Conservation (phyloP, 345 rosid species). For the Brassica juncea region DNA sequence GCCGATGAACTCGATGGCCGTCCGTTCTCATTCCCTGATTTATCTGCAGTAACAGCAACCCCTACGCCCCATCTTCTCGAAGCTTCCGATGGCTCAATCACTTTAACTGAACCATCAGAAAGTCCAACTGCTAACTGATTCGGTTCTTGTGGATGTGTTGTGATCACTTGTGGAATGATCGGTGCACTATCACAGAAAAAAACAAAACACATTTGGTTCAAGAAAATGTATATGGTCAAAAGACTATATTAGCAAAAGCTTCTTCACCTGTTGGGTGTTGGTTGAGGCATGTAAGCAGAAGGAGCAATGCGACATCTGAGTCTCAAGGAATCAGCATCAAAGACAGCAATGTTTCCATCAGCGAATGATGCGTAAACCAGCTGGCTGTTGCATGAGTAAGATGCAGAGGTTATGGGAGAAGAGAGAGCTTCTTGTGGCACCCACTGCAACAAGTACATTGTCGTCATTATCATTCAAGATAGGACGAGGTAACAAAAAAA, state of each 20-base stretch:
- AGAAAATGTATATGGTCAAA: neutral
- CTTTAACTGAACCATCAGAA: slow-evolving; percentile 78
- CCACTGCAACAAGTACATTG: slow-evolving; percentile 58
- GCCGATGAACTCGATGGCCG: slow-evolving; percentile 77
- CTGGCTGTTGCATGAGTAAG: slow-evolving; percentile 88
- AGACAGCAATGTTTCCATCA: slow-evolving; percentile 79
- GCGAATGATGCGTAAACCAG: slow-evolving; percentile 68
- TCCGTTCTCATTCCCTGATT: slow-evolving; percentile 57
- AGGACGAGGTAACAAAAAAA: neutral
- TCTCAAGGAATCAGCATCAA: slow-evolving; percentile 76
- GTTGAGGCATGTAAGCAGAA: slow-evolving; percentile 59
- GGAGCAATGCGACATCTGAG: slow-evolving; percentile 83
- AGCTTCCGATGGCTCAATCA: slow-evolving; percentile 75
- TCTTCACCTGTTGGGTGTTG: slow-evolving; percentile 56
- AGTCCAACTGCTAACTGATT: slow-evolving; percentile 81
- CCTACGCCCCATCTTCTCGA: slow-evolving; percentile 92
- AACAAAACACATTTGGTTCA: neutral
- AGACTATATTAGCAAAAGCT: neutral
- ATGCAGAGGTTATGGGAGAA: slow-evolving; percentile 71
- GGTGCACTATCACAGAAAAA: slow-evolving; percentile 53
- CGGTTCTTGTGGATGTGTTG: slow-evolving; percentile 75
- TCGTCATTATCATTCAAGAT: neutral
- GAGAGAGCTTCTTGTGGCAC: slow-evolving; percentile 73
- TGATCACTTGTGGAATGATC: slow-evolving; percentile 67
- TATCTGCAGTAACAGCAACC: slow-evolving; percentile 51